A percentile compares a stretch with the other conserved stretches of the same genome.
Conservation (phyloP, 306 rosid species). For the Quercus rubra region DNA sequence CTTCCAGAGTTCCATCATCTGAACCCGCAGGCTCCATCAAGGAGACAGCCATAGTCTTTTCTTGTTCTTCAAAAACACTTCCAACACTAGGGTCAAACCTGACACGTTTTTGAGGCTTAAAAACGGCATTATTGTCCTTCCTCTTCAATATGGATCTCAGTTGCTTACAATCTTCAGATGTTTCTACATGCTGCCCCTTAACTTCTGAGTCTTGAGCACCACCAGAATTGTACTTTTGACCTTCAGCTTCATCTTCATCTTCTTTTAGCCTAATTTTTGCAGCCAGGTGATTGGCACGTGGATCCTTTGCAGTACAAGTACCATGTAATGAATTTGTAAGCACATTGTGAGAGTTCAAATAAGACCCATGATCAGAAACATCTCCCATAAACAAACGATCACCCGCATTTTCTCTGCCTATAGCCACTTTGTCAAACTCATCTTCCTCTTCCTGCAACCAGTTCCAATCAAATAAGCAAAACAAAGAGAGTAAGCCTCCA, state of each 20-base stretch:
- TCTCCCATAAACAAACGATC: constrained; percentile 24
- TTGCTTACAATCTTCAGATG: constrained; percentile 2
- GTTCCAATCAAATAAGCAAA: background rate
- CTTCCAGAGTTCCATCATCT: background rate
- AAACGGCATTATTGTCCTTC: constrained; percentile 1
- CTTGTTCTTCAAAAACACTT: constrained; percentile 3
- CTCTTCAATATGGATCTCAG: constrained; percentile 33
- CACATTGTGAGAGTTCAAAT: constrained; percentile 30
- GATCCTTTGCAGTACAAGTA: constrained; percentile 4
- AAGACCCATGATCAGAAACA: constrained; percentile 16
- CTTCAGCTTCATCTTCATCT: constrained; percentile 32
- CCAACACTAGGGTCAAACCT: constrained; percentile 23
- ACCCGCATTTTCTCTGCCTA: constrained; percentile 13
- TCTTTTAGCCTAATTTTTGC: constrained; percentile 28
- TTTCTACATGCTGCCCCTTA: background rate
- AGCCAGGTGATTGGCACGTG: constrained; percentile 24
- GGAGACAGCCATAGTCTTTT: background rate
- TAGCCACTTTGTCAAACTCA: constrained; percentile 37
- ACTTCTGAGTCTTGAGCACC: background rate
- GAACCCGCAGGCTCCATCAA: background rate
- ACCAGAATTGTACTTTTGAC: background rate
- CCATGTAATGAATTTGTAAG: background rate
- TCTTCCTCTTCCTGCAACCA: constrained; percentile 35
- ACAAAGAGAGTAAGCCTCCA: too few species aligned
- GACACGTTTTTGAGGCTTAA: constrained; percentile 22